Conservation (phyloP, 176 grass and related monocot species). For the Aegilops umbellulata region DNA sequence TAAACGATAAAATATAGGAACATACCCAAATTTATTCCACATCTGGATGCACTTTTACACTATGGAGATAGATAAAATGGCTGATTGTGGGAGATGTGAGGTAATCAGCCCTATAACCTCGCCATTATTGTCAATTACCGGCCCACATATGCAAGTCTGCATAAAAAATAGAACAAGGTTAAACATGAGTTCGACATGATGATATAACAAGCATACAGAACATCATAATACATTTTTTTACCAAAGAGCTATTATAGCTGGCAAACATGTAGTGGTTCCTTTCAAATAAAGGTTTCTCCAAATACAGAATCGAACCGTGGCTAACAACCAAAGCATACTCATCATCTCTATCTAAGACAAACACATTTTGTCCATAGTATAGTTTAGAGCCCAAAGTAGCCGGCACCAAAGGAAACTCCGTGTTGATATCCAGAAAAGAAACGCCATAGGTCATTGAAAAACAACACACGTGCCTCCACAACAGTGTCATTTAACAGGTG, state of each 20-base stretch:
- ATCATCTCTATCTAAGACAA: background rate
- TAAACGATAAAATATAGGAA: background rate
- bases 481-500: background rate
- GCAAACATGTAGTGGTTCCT: background rate
- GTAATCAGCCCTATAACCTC: background rate
- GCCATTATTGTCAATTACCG: background rate
- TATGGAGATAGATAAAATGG: background rate
- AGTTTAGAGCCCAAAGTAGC: slow-evolving; percentile 9
- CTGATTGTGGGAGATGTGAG: background rate
- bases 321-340: background rate
- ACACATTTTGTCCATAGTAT: slow-evolving; percentile 1
- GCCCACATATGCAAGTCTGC: background rate
- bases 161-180: background rate
- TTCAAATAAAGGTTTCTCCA: background rate
- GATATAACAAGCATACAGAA: background rate
- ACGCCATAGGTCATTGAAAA: background rate
- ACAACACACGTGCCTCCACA: background rate
- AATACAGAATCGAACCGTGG: background rate
- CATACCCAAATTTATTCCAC: slow-evolving; percentile 7
- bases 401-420: background rate
- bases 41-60: background rate
- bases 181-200: no score
- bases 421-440: background rate
- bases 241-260: background rate
- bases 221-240: background rate